These are phyloP conservation scores for Aspergillus sp. DNA, from an alignment of 2,329 filamentous ascomycete species.

Conservation along the genomic window DNA sequence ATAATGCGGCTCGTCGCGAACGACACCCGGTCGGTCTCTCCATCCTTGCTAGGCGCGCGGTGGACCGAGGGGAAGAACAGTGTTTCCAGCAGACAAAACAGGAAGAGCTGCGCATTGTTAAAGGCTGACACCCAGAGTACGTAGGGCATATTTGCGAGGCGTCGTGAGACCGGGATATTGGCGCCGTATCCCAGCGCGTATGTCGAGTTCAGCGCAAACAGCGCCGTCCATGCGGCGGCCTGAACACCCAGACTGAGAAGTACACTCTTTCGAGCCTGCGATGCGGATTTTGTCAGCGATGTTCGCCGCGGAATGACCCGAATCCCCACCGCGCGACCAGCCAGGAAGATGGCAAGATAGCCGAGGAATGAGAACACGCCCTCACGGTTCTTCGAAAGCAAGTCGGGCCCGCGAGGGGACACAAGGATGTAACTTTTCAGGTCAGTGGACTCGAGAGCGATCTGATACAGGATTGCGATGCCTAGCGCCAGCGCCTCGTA, in stretches of 20 bases:
- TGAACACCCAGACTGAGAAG: slow-evolving; percentile 64
- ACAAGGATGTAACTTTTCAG: slow-evolving; percentile 80
- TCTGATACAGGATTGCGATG: slow-evolving; percentile 69
- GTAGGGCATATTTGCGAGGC: slow-evolving; percentile 90
- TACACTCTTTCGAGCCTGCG: slow-evolving; percentile 52
- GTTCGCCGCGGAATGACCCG: slow-evolving; percentile 67
- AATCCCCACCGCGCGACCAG: slow-evolving; percentile 80
- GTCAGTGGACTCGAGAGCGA: slow-evolving; percentile 70
- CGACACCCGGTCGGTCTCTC: slow-evolving; percentile 63
- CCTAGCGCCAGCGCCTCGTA: slow-evolving; percentile 72
- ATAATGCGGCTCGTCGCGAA: slow-evolving; percentile 78
- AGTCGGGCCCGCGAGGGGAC: slow-evolving; percentile 68
- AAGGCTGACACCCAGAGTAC: slow-evolving; percentile 90
- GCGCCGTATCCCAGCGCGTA: slow-evolving; percentile 66
- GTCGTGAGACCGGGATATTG: slow-evolving; percentile 71
- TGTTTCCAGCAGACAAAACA: slow-evolving; percentile 75
- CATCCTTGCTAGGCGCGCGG: slow-evolving; percentile 50
- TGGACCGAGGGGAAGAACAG: slow-evolving; percentile 73
- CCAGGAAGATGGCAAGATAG: slow-evolving; percentile 91
- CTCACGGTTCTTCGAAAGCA: slow-evolving; percentile 88
- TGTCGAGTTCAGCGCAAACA: slow-evolving; percentile 69
- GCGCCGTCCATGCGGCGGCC: slow-evolving; percentile 63
- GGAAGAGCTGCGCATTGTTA: slow-evolving; percentile 77
- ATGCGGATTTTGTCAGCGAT: slow-evolving; percentile 44
- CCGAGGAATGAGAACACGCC: slow-evolving; percentile 93